Conservation (phyloP, 805 yeast species). For the Starmerella sirachaensis region DNA sequence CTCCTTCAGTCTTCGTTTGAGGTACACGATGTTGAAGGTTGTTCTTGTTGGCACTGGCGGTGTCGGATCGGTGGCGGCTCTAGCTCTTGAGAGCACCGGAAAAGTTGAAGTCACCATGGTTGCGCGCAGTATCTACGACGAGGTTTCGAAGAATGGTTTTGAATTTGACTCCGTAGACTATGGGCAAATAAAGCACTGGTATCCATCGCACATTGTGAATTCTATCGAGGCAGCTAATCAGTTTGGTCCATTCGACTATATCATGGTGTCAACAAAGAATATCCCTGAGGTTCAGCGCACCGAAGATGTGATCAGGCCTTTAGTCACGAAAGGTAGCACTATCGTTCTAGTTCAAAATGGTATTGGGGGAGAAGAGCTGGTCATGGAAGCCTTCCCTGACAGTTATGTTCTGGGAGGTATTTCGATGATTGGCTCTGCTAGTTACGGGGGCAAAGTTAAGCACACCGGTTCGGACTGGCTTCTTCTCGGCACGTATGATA, state of each 20-base stretch:
- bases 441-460: constrained; percentile 36
- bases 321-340: constrained; percentile 38
- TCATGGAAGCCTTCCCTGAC: constrained; percentile 40
- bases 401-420: constrained; percentile 49
- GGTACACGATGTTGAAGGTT: constrained; percentile 30
- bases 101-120: constrained; percentile 47
- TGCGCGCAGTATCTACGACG: constrained; percentile 52
- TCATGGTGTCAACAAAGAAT: constrained; percentile 51
- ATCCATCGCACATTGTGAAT: constrained; percentile 33
- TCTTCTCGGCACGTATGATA: constrained; percentile 42
- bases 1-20: too few species aligned
- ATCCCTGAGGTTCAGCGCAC: constrained; percentile 49
- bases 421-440: constrained; percentile 50
- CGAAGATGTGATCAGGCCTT: constrained; percentile 41
- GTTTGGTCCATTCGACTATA: constrained; percentile 39
- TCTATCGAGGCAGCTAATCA: constrained; percentile 38
- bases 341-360: constrained; percentile 57
- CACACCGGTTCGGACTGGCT: constrained; percentile 44
- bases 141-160: constrained; percentile 42
- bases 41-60: constrained; percentile 75
- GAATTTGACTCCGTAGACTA: constrained; percentile 50
- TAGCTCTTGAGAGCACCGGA: constrained; percentile 41
- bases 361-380: constrained; percentile 47
- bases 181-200: constrained; percentile 44
- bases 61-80: constrained; percentile 68